phyloP scores from a whole-genome alignment of 108 stramenopile species.

The Cyclostephanos invisitatus region DNA sequence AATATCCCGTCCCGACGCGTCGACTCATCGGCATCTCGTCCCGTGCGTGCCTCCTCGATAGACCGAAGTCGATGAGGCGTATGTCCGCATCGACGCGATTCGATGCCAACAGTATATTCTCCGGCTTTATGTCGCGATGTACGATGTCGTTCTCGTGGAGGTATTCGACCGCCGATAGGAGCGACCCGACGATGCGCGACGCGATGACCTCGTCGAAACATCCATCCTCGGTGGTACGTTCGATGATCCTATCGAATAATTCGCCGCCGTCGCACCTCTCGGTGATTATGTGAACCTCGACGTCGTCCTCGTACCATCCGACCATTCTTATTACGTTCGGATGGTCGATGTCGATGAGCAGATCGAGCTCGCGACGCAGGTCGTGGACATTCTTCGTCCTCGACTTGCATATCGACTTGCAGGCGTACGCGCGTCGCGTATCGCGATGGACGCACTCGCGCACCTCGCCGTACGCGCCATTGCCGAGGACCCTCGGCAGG shows the following conservation, averaged over 20 bases:
- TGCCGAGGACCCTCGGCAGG: slow-evolving; percentile 14
- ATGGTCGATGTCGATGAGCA: slow-evolving; percentile 22
- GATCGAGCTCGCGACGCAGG: slow-evolving; percentile 16
- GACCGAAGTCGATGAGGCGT: slow-evolving; percentile 73
- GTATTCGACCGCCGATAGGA: slow-evolving; percentile 54
- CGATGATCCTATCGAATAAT: slow-evolving; percentile 50
- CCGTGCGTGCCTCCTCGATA: slow-evolving; percentile 23
- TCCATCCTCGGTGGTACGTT: slow-evolving; percentile 25
- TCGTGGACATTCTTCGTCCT: slow-evolving; percentile 22
- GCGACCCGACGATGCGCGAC: slow-evolving; percentile 42
- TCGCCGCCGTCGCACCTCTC: slow-evolving; percentile 67
- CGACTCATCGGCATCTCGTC: slow-evolving; percentile 8
- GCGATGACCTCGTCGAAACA: slow-evolving; percentile 48
- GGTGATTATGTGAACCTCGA: slow-evolving; percentile 52
- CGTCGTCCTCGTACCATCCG: slow-evolving; percentile 42
- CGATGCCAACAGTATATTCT: slow-evolving; percentile 50
- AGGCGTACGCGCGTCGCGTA: slow-evolving; percentile 46
- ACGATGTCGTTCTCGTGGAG: slow-evolving; percentile 59
- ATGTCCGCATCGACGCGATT: slow-evolving; percentile 7
- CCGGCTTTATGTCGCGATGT: slow-evolving; percentile 76
- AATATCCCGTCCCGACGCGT: slow-evolving; percentile 58
- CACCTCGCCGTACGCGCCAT: slow-evolving; percentile 21
- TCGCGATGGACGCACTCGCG: slow-evolving; percentile 38
- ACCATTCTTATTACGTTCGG: slow-evolving; percentile 34
- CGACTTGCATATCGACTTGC: slow-evolving; percentile 58